Conservation (phyloP, 331 rosid genomes). For the Spiraea crenata region DNA sequence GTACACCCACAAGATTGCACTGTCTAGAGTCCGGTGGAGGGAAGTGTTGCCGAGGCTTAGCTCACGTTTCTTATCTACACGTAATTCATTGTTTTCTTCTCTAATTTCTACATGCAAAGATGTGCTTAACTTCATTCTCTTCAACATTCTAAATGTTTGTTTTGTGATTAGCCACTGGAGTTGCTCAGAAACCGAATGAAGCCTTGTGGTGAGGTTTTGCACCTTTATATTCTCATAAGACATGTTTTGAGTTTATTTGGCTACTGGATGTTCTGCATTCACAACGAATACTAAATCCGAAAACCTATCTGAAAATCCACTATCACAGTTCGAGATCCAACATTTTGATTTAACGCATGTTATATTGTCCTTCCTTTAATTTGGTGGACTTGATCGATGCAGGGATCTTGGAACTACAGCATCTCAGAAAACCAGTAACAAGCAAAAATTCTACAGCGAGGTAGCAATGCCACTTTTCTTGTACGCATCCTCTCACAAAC, state of each 20-base stretch:
- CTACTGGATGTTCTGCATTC: background rate
- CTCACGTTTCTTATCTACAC: conserved; percentile 47
- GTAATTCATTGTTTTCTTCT: conserved; percentile 34
- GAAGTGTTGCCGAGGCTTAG: conserved; percentile 56
- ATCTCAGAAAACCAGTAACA: conserved; percentile 25
- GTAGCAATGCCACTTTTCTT: conserved; percentile 50
- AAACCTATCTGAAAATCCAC: background rate
- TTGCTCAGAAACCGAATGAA: conserved; percentile 32
- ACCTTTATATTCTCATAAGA: background rate
- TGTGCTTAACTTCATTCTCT: background rate
- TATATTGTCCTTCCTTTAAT: background rate
- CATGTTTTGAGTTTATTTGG: background rate
- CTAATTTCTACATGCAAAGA: background rate
- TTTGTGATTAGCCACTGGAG: conserved; percentile 20
- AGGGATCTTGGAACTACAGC: conserved; percentile 32
- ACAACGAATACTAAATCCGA: background rate
- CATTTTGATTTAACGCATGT: too few species aligned
- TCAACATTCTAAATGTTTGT: background rate
- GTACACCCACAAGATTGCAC: conserved; percentile 60
- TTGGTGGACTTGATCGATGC: conserved; percentile 27
- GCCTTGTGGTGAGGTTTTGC: conserved; percentile 30
- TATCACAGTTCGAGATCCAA: background rate
- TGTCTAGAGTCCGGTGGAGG: conserved; percentile 51
- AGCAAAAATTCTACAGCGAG: conserved; percentile 31
- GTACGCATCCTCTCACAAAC: conserved; percentile 34